These are phyloP conservation scores for Skeletonema marinoi DNA, from an alignment of 108 stramenopile species.

Conservation along the genomic window DNA sequence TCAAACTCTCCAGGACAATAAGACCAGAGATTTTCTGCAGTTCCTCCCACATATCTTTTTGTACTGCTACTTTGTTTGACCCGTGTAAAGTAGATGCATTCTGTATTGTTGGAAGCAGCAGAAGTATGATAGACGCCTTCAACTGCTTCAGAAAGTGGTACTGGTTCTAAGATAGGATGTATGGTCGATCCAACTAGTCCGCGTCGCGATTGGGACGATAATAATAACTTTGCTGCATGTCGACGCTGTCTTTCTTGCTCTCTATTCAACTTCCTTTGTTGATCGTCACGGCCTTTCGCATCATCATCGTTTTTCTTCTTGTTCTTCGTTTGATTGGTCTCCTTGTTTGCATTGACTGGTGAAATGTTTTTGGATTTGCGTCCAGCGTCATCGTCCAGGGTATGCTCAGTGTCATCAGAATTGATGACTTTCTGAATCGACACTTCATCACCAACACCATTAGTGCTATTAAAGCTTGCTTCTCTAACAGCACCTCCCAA, in stretches of 20 bases:
- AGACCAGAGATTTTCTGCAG: constrained; percentile 67
- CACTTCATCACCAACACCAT: background rate
- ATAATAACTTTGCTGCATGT: constrained; percentile 8
- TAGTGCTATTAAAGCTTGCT: background rate
- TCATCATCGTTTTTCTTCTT: background rate
- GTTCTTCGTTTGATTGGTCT: background rate
- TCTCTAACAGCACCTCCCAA: background rate
- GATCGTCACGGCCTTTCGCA: background rate
- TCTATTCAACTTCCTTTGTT: background rate
- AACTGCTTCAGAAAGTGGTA: constrained; percentile 69
- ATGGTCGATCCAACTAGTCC: background rate
- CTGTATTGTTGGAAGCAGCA: background rate
- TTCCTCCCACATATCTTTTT: constrained; percentile 65
- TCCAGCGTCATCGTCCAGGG: background rate
- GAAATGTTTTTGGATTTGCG: too few relatives aligned
- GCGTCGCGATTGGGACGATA: background rate
- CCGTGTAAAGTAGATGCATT: constrained; percentile 72
- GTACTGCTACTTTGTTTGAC: constrained; percentile 60
- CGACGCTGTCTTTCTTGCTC: constrained; percentile 8
- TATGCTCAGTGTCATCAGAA: too few relatives aligned
- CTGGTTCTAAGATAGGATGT: constrained; percentile 41
- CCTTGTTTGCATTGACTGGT: background rate
- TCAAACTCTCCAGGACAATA: constrained; percentile 54
- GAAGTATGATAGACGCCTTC: constrained; percentile 47
- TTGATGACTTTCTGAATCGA: too few relatives aligned